Percentiles rank a stretch among this genome's conserved stretches.
Conservation (phyloP, 192 early-diverging fungal genomes). For the Coemansia asiatica region DNA sequence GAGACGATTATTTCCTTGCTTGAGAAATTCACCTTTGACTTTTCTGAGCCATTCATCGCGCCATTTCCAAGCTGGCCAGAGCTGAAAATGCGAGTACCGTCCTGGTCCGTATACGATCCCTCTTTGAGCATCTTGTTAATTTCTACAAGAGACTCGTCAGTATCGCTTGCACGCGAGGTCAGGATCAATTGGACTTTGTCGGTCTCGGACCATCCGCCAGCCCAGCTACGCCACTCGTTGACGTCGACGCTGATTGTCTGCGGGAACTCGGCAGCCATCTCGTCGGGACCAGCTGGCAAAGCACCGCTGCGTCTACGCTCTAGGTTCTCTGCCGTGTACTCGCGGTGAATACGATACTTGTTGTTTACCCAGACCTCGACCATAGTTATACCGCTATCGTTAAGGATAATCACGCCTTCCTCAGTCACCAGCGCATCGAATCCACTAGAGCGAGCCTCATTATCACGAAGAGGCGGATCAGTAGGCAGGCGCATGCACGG, state of each 20-base stretch:
- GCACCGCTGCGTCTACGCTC: slow-evolving; percentile 25
- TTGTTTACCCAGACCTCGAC: slow-evolving; percentile 60
- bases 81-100: slow-evolving; percentile 29
- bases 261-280: slow-evolving; percentile 28
- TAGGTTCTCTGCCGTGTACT: slow-evolving; percentile 54
- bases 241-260: slow-evolving; percentile 16
- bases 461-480: slow-evolving; percentile 36
- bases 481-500: slow-evolving; percentile 60
- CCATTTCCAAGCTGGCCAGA: slow-evolving; percentile 42
- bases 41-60: slow-evolving; percentile 34
- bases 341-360: slow-evolving; percentile 53
- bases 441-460: slow-evolving; percentile 17
- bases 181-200: slow-evolving; percentile 40
- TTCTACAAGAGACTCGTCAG: slow-evolving; percentile 20
- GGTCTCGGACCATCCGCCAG: slow-evolving; percentile 31
- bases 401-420: slow-evolving; percentile 34
- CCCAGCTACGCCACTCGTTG: slow-evolving; percentile 18
- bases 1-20: slow-evolving; percentile 24
- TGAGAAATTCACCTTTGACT: slow-evolving; percentile 32
- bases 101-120: slow-evolving; percentile 9
- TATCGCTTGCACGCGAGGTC: slow-evolving; percentile 31
- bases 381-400: slow-evolving; percentile 58
- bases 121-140: slow-evolving; percentile 9
- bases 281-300: slow-evolving; percentile 23
- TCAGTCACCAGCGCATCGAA: slow-evolving; percentile 38